Evolutionary conservation across 768 basidiomycete genomes (phyloP), one percentile per base, ranked within the genome.

Genomic region (Postia placenta): DNA sequence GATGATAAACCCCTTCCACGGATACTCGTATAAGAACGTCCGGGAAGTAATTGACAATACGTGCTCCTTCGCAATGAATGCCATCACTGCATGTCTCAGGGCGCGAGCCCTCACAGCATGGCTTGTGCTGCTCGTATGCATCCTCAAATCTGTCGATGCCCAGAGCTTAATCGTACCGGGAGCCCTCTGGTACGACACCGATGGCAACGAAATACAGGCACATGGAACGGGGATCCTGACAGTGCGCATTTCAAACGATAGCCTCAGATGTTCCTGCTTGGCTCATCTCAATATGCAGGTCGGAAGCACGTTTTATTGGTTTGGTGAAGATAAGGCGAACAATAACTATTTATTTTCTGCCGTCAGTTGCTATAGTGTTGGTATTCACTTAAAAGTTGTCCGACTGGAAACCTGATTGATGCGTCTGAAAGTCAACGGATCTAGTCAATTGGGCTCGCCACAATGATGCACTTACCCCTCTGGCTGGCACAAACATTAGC

Each of bases 221-320:
- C 81, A 83, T 59, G 80, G 81, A 11, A 79, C 72, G 7, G 80
- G 80, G 1, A 69, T 83, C 44, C 47, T 83, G 20, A 80, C 79
- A 66, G 80, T 78, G 45, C 15, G 55, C 1, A 2, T 9, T 3
- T 9, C 27, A 12, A n/a, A n/a, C 15, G 3, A 11, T 3, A 35
- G 37, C 17, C 11, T 35, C 4, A 7, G 17, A 41, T 41, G 42
- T 49, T 33, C 15, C 30, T 15, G 7, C 30, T 33, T 7, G n/a
- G n/a, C n/a, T n/a, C n/a, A n/a, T n/a, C n/a, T n/a, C n/a, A 20
- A 12, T 41, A 5, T 12, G 12, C 25, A 79, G 76, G 76, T 79
- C 49, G 75, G 69, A 22, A 72, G 73, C 11, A 77, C 74, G 1
- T 81, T 67, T 60, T 81, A 81, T 57, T 81, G 80, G 81, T 71